Evolutionary conservation across 352 stramenopile genomes (phyloP), one percentile per base, ranked within the genome.

Genomic region (Phytopythium vexans): DNA sequence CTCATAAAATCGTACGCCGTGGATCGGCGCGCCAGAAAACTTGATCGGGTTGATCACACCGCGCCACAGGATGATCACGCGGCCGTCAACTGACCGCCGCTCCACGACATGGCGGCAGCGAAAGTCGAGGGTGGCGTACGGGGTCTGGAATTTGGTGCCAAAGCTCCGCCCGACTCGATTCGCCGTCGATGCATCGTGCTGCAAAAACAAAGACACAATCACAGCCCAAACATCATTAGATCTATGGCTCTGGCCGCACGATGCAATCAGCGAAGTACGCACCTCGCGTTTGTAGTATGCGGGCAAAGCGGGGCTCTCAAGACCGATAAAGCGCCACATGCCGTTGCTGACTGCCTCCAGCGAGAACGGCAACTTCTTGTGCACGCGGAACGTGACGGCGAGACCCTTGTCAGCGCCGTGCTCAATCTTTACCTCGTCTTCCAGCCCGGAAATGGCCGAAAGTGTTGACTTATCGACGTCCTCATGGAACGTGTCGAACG

Each of bases 31-130:
- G 10, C 67, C 70, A 1, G 58, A 71, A 49, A 83, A 74, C 50
- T 68, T 67, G 27, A 77, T 63, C 0, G 73, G 70, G 31, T 80
- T 74, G 31, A 79, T 53, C 8, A 72, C 27, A 2, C 66, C 67
- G 6, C 62, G 54, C 59, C 70, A 82, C 5, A 82, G 15, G 40
- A 87, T 66, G 31, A 86, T 52, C n/a, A 81, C 56, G 21, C 73
- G 72, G 0, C 80, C 60, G 5, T 43, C 46, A n/a, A 71, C 61
- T 8, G 57, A 62, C 36, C 68, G 66, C 51, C 64, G 65, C n/a
- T 68, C 56, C 5, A 68, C 33, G 0, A 80, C 57, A 27, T 70
- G 58, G 41, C 80, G 76, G 21, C 63, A 61, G 21, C 65, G 63
- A 33, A 80, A 81, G 51, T 73, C 61, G 21, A 67, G 58, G 12